A percentile compares a stretch with the other conserved stretches of the same genome.
Evolutionary conservation across 768 basidiomycete genomes (phyloP).

Genomic region (Psilocybe cyanescens): DNA sequence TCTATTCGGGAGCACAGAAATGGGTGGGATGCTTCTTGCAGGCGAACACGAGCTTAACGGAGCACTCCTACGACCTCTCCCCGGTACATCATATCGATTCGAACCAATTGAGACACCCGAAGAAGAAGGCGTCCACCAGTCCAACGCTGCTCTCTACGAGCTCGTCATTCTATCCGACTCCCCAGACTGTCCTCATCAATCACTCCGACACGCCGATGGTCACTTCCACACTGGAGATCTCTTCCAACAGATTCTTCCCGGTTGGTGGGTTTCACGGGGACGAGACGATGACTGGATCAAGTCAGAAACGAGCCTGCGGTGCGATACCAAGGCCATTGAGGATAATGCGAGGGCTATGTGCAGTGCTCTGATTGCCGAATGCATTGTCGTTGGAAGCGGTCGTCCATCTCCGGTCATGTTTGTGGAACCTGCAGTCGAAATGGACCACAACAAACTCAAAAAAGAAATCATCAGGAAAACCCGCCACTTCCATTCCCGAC

Average conservation of each 20-base stretch:
- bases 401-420: constrained; percentile 80
- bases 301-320: constrained; percentile 75
- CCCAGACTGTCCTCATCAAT: constrained; percentile 66
- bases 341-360: constrained; percentile 74
- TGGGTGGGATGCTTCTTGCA: constrained; percentile 72
- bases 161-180: constrained; percentile 72
- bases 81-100: constrained; percentile 71
- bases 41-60: constrained; percentile 56
- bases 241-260: constrained; percentile 66
- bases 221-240: constrained; percentile 83
- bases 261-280: constrained; percentile 67
- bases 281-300: constrained; percentile 89
- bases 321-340: constrained; percentile 83
- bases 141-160: constrained; percentile 62
- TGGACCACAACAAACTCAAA: constrained; percentile 62
- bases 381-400: constrained; percentile 77
- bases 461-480: constrained; percentile 76
- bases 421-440: constrained; percentile 61
- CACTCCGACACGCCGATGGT: constrained; percentile 63
- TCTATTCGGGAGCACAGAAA: constrained; percentile 82
- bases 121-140: constrained; percentile 50
- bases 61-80: constrained; percentile 58
- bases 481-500: constrained; percentile 70
- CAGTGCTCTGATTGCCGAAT: constrained; percentile 66
- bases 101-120: constrained; percentile 51